Conservation (phyloP, 2,329 filamentous ascomycete genomes). For the Scedosporium dehoogii region DNA sequence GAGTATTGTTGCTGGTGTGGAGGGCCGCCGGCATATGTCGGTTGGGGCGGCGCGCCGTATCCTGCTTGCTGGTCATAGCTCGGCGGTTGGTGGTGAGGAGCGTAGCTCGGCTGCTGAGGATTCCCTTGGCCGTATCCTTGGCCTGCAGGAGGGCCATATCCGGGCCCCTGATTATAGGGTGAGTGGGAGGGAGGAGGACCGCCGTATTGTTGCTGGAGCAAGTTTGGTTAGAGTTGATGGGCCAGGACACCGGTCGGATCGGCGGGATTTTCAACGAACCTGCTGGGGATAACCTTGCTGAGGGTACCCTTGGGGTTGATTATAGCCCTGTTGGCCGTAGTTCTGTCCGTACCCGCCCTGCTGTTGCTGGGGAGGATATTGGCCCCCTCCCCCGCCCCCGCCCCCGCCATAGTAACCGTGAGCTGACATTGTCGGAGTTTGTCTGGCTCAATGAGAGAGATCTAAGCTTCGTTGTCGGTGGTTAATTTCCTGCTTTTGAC, state of each 20-base stretch:
- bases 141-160: constrained; percentile 5
- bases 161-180: background rate
- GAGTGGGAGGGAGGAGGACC: constrained; percentile 3
- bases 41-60: constrained; percentile 14
- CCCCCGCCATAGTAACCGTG: constrained; percentile 6
- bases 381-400: background rate
- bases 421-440: background rate
- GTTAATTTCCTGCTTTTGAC: no score
- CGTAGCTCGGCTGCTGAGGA: constrained; percentile 7
- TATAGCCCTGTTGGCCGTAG: constrained; percentile 13
- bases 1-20: constrained; percentile 12
- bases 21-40: constrained; percentile 13
- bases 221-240: background rate
- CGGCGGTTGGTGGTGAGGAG: constrained; percentile 7
- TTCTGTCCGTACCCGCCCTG: constrained; percentile 11
- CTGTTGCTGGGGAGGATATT: background rate
- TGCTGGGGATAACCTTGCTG: constrained; percentile 15
- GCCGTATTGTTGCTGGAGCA: constrained; percentile 4
- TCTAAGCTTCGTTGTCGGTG: no score
- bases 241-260: background rate
- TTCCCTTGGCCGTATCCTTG: constrained; percentile 15
- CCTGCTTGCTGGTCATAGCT: constrained; percentile 12
- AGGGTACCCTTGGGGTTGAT: constrained; percentile 14
- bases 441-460: no score
- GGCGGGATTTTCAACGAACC: constrained; percentile 14